Percentiles rank a stretch among this genome's conserved stretches.
These are phyloP conservation scores for Podila epicladia DNA, from an alignment of 192 early-diverging fungal species.

Conservation along the genomic window DNA sequence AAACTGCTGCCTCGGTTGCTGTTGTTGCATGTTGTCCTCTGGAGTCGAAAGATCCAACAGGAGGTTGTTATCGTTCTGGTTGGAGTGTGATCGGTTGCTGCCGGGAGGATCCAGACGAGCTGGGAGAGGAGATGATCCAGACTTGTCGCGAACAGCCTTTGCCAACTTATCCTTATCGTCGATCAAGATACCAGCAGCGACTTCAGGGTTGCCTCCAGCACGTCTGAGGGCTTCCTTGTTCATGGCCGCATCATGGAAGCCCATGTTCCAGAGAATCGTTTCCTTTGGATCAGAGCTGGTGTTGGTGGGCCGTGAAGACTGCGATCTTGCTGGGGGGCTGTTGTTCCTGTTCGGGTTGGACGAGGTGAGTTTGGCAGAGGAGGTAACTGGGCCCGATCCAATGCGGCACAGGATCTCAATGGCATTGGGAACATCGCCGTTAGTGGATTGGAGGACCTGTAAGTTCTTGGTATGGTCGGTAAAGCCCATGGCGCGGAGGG, in stretches of 20 bases:
- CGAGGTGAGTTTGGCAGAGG: constrained; percentile 12
- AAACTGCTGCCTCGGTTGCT: constrained; percentile 28
- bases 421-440: constrained; percentile 80
- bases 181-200: constrained; percentile 71
- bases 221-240: constrained; percentile 76
- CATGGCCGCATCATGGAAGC: constrained; percentile 74
- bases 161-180: constrained; percentile 52
- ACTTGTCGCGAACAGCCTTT: constrained; percentile 35
- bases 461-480: constrained; percentile 72
- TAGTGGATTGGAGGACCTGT: constrained; percentile 72
- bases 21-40: constrained; percentile 40
- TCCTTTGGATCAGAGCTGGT: constrained; percentile 65
- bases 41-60: constrained; percentile 46
- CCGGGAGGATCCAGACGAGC: constrained; percentile 38
- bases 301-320: constrained; percentile 15
- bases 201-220: constrained; percentile 79
- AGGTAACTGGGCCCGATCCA: constrained; percentile 37
- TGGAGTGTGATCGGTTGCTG: constrained; percentile 22
- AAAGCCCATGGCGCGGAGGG: constrained; percentile 87
- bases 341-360: constrained; percentile 12
- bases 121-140: constrained; percentile 25
- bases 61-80: constrained; percentile 28
- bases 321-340: constrained; percentile 8
- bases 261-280: constrained; percentile 71
- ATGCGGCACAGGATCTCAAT: constrained; percentile 73